Percentiles rank a stretch among this genome's conserved stretches.
Conservation (phyloP, 2,329 filamentous ascomycete species). For the Fusarium brevicatenulatum region DNA sequence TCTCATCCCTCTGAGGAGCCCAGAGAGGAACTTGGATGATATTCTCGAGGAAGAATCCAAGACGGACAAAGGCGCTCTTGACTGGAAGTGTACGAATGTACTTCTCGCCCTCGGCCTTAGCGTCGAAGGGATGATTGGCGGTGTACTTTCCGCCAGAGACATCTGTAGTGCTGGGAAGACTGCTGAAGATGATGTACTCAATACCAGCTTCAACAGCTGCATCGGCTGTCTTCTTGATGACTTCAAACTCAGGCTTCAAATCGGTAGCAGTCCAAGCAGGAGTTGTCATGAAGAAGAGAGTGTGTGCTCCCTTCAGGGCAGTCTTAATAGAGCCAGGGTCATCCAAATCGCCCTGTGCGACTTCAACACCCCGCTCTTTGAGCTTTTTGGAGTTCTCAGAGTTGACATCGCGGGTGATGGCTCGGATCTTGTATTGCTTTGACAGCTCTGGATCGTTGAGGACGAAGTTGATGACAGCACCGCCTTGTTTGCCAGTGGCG, state of each 20-base stretch:
- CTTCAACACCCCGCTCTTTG: slow-evolving; percentile 43
- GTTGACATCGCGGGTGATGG: slow-evolving; percentile 58
- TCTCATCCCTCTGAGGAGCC: slow-evolving; percentile 44
- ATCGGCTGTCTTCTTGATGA: slow-evolving; percentile 55
- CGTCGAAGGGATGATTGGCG: slow-evolving; percentile 58
- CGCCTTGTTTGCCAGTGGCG: slow-evolving; percentile 63
- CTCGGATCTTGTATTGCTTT: slow-evolving; percentile 59
- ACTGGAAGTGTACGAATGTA: slow-evolving; percentile 62
- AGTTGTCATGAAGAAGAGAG: slow-evolving; percentile 60
- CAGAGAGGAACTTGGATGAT: slow-evolving; percentile 42
- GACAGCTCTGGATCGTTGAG: slow-evolving; percentile 57
- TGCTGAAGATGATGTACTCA: slow-evolving; percentile 55
- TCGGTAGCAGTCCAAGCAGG: slow-evolving; percentile 50
- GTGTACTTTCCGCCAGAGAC: slow-evolving; percentile 50
- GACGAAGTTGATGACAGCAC: slow-evolving; percentile 57
- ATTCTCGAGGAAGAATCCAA: slow-evolving; percentile 57
- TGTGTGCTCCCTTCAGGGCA: slow-evolving; percentile 57
- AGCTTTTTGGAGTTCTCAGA: slow-evolving; percentile 48
- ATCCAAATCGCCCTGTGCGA: slow-evolving; percentile 55
- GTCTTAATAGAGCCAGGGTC: slow-evolving; percentile 51
- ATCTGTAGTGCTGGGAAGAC: slow-evolving; percentile 48
- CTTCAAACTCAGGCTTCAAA: slow-evolving; percentile 50
- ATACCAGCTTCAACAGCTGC: slow-evolving; percentile 50
- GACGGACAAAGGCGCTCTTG: slow-evolving; percentile 54
- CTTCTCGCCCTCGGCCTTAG: slow-evolving; percentile 61